Evolutionary conservation across 2,329 filamentous ascomycete genomes (phyloP).

Genomic region (Colletotrichum sp.): DNA sequence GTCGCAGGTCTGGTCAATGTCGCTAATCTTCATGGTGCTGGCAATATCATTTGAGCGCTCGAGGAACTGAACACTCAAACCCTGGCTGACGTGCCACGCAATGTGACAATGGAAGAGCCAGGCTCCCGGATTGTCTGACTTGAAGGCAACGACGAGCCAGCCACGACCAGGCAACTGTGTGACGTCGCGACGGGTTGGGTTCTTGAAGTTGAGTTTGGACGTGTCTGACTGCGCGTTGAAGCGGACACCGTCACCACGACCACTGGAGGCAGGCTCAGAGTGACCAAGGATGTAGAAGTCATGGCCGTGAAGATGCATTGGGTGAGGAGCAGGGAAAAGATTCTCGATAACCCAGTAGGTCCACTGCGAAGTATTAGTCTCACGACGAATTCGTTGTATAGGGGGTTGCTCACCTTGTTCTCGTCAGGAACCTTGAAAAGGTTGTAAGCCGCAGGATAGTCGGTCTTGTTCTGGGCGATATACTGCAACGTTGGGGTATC

Average conservation of each 20-base stretch:
- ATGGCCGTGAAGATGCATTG: slow-evolving; percentile 34
- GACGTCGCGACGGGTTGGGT: slow-evolving; percentile 52
- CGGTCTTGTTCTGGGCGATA: slow-evolving; percentile 2
- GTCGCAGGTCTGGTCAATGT: neutral
- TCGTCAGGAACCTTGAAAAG: slow-evolving; percentile 11
- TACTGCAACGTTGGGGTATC: slow-evolving; percentile 41
- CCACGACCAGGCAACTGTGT: slow-evolving; percentile 46
- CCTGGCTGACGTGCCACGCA: slow-evolving; percentile 52
- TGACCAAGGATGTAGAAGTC: slow-evolving; percentile 50
- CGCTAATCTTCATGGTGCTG: neutral
- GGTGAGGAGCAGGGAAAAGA: slow-evolving; percentile 14
- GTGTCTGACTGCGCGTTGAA: slow-evolving; percentile 35
- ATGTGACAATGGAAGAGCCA: slow-evolving; percentile 56
- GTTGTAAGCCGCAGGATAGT: slow-evolving; percentile 9
- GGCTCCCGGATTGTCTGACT: slow-evolving; percentile 54
- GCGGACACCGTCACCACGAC: slow-evolving; percentile 1
- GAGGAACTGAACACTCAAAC: slow-evolving; percentile 58
- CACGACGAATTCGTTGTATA: fast-evolving
- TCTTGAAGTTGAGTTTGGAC: slow-evolving; percentile 39
- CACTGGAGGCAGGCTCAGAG: slow-evolving; percentile 17
- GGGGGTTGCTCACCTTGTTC: neutral
- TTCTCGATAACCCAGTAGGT: slow-evolving; percentile 22
- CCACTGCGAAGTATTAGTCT: neutral
- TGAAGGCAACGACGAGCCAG: slow-evolving; percentile 52
- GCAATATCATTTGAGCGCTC: slow-evolving; percentile 33